Base-by-base conservation (phyloP, 768 basidiomycete species). In the Filobasidium floriforme region DNA sequence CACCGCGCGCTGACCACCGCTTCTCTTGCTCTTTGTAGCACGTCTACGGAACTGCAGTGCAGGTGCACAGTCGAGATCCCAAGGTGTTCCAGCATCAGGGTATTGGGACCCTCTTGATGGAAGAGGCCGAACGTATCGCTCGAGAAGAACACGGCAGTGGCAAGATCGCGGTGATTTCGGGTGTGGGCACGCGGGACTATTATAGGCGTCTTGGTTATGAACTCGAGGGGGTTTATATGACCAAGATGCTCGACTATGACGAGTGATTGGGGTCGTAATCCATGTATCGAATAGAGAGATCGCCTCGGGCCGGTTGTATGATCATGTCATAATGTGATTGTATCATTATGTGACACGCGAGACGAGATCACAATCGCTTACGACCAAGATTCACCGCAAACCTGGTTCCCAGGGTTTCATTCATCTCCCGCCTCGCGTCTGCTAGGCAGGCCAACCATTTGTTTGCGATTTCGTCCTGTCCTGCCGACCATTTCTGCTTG, bases 51-150 rank as follows among this genome's bases (percentile, higher is more conserved):
- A 98, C 94, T 12, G 94, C 96, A 19, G 92, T 98, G 41, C 92
- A 92, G 6, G 92, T 99, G 41, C 94, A 98, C 77, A 92, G 90
- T 63, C 84, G 96, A 59, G 93, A 99, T 80, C 96, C 96, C 22
- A 97, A 92, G 41, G 96, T 94, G 80, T 97, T 98, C 82, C 92
- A 96, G 76, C 92, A 96, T 80, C 90, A 91, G 85, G 96, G 96
- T 9, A 97, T 98, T 77, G 96, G 96, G 14, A 96, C 92, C 37
- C 78, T 98, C 68, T 80, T 99, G 68, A 99, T 99, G 96, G 96
- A 99, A 76, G 96, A 99, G 80, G 96, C 96, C 10, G 96, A 98
- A 79, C 84, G 94, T 73, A 98, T 99, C 82, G 92, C 96, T 28
- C 82, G 88, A 70, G 94, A 97, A 73, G 96, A 99, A 76, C 96